Conservation (phyloP, 208 protist genomes). For the Leishmania guyanensis region DNA sequence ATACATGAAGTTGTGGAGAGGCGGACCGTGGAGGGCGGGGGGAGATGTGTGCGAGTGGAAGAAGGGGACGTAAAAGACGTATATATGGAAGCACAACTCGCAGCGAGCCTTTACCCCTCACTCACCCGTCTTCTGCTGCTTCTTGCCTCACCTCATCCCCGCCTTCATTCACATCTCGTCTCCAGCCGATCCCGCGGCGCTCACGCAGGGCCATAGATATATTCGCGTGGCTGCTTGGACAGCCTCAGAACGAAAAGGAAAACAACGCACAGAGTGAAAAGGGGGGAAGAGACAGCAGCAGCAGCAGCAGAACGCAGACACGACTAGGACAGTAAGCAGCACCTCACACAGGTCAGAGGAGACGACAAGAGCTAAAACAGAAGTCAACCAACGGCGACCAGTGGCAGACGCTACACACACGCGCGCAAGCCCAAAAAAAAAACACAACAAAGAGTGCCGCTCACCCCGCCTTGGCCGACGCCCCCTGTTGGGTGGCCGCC, state of each 20-base stretch:
- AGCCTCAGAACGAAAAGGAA: neutral
- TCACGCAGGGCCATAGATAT: neutral
- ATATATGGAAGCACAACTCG: neutral
- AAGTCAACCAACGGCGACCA: neutral
- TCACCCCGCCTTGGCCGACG: neutral
- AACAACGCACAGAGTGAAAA: neutral
- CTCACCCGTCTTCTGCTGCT: neutral
- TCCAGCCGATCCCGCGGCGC: neutral
- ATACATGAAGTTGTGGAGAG: neutral
- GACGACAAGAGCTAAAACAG: neutral
- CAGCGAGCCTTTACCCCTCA: neutral
- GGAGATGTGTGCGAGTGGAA: neutral
- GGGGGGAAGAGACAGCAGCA: neutral
- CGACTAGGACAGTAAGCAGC: neutral
- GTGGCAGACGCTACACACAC: neutral
- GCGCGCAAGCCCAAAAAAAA: too few species aligned
- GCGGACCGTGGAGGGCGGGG: neutral
- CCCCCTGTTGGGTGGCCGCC: slow-evolving; percentile 5
- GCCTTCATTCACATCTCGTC: neutral
- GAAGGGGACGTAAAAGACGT: neutral
- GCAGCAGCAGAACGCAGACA: neutral
- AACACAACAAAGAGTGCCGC: neutral
- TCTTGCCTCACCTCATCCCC: neutral
- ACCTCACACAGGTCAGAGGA: neutral
- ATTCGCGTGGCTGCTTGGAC: neutral